phyloP scores from a whole-genome alignment of 2,329 filamentous ascomycete genomes.

The Fusarium annulatum region DNA sequence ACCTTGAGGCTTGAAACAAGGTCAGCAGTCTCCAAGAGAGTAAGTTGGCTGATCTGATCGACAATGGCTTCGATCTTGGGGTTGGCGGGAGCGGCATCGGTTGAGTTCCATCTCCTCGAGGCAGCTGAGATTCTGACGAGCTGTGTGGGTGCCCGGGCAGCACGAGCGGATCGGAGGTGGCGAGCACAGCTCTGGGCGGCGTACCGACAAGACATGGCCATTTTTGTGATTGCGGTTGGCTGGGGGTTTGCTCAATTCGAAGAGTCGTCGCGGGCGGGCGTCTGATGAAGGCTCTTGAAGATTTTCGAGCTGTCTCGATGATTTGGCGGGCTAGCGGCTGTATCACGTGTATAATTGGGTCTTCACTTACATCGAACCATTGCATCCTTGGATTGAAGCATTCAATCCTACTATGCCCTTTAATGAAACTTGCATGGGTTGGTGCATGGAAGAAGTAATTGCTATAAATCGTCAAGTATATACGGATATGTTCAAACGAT shows the following conservation, averaged over 20 bases:
- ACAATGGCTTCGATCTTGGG: conserved; percentile 96
- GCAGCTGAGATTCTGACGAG: conserved; percentile 57
- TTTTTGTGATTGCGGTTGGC: conserved; percentile 53
- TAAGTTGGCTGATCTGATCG: conserved; percentile 98
- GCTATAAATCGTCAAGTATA: background rate
- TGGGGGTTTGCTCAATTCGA: conserved; percentile 43
- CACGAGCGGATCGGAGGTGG: conserved; percentile 64
- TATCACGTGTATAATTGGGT: conserved; percentile 36
- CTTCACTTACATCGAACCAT: conserved; percentile 15
- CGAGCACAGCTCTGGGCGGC: conserved; percentile 73
- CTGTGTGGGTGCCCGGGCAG: conserved; percentile 62
- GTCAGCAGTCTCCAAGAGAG: conserved; percentile 95
- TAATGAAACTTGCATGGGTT: background rate
- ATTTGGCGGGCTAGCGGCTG: conserved; percentile 35
- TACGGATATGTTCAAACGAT: background rate
- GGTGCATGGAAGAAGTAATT: background rate
- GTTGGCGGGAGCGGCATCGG: conserved; percentile 75
- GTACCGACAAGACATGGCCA: conserved; percentile 72
- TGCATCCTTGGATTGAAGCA: background rate
- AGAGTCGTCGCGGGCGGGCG: conserved; percentile 46
- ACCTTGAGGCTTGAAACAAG: conserved; percentile 97
- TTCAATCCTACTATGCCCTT: background rate
- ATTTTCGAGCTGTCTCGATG: conserved; percentile 55
- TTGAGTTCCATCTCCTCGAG: conserved; percentile 87
- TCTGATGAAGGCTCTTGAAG: conserved; percentile 50